A percentile compares a stretch with the other conserved stretches of the same genome.
These are phyloP conservation scores for Trichoderma asperellum DNA, from an alignment of 2,329 filamentous ascomycete species.

Conservation along the genomic window DNA sequence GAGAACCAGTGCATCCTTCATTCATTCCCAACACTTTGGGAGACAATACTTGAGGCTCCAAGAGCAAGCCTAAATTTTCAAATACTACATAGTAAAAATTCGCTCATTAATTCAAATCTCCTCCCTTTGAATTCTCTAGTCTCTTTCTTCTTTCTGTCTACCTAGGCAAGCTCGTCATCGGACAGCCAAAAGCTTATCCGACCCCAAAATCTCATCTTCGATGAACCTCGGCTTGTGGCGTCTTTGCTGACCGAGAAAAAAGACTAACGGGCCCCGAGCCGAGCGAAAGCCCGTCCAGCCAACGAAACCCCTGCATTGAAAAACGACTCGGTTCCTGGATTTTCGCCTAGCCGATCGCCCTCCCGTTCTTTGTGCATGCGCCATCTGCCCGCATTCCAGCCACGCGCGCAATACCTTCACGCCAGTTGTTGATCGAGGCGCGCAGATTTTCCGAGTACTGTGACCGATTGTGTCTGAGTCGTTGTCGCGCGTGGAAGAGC, in stretches of 20 bases:
- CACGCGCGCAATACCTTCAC: conserved; percentile 3
- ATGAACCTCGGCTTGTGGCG: conserved; percentile 18
- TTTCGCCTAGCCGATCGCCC: conserved; percentile 15
- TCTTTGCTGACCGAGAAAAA: conserved; percentile 11
- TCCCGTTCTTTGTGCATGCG: conserved; percentile 12
- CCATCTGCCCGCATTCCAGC: conserved; percentile 19
- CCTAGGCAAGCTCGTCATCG: not conserved
- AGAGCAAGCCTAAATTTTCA: not conserved
- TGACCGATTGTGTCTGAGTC: not conserved
- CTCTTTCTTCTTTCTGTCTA: not conserved
- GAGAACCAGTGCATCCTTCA: not conserved
- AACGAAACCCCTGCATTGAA: conserved; percentile 21
- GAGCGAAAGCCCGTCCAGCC: conserved; percentile 16
- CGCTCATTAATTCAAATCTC: not conserved
- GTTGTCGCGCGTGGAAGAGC: not conserved
- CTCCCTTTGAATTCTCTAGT: not conserved
- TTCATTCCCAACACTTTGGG: not conserved
- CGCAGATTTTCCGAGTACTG: not conserved
- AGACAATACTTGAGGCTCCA: not conserved
- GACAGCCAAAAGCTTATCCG: not conserved
- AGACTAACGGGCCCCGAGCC: conserved; percentile 18
- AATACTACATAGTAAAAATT: not conserved
- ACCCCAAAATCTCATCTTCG: conserved; percentile 19
- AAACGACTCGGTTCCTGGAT: conserved; percentile 27
- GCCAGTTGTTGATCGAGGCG: not conserved